Base-by-base conservation (phyloP, 2,329 filamentous ascomycete species). In the Colletotrichum gloeosporioides region DNA sequence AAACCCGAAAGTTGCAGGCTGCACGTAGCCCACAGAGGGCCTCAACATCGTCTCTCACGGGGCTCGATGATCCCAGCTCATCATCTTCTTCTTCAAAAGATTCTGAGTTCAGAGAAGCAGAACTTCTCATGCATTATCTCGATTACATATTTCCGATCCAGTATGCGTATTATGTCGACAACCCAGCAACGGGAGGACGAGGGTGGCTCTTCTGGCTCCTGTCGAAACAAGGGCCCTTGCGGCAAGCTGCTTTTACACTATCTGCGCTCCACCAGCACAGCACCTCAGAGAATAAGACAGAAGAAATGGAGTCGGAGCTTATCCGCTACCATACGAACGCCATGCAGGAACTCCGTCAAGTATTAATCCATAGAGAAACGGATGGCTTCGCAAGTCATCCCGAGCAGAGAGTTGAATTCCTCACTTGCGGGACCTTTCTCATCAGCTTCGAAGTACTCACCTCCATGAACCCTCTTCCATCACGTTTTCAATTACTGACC, bases 81-180 rank as follows among this genome's bases (percentile, higher is more conserved):
- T 49, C 44, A 2, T 59, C 77, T 9, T 22, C 29, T 16, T 22
- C 39, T 7, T 36, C 39, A 5, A 39, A 15, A 13, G 32, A 59
- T 5, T 71, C 67, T 2, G 72, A 71, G 32, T 71, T 66, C n/a
- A 53, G 80, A 27, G 81, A 82, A 63, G 79, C 81, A 3, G 80
- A 82, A 55, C 79, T 82, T 8, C 70, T 82, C 6, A 77, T 81
- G 13, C 78, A 82, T 31, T 82, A 82, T 62, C 62, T 82, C 6
- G 81, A 82, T 34, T 81, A 81, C 32, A 81, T 82, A 16, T 81
- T 82, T 34, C 80, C 79, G 0, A 69, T 82, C 1, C 80, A 82
- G 36, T 82, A 80, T 36, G 77, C 80, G 1, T 81, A 80, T 39
- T 81, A 82, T 13, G 76, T 77, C 8, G 79, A 81, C n/a, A 78